A percentile compares a stretch with the other conserved stretches of the same genome.
phyloP scores from a whole-genome alignment of 2,329 filamentous ascomycete genomes.

The Coleophoma eucalyptorum region DNA sequence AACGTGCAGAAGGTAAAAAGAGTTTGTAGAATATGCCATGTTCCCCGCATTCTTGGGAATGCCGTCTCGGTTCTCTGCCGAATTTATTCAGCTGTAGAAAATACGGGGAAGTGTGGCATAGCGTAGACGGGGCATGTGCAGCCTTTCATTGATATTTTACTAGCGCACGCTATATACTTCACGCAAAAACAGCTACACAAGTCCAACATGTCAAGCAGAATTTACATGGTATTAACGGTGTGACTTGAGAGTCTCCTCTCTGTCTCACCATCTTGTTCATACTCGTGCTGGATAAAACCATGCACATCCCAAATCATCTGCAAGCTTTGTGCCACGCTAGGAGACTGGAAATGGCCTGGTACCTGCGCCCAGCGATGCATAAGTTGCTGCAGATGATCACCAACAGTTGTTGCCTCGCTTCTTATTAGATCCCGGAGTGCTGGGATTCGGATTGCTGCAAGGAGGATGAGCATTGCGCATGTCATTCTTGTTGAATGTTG shows the following conservation, averaged over 20 bases:
- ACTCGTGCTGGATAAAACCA: slow-evolving; percentile 34
- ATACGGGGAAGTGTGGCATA: too few relatives aligned
- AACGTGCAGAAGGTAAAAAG: too few relatives aligned
- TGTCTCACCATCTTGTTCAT: slow-evolving; percentile 12
- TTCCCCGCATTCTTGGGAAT: too few relatives aligned
- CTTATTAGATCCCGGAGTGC: slow-evolving; percentile 33
- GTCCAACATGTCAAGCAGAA: too few relatives aligned
- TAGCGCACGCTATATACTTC: too few relatives aligned
- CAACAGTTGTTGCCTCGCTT: slow-evolving; percentile 33
- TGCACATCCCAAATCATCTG: slow-evolving; percentile 41
- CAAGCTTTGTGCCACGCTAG: slow-evolving; percentile 43
- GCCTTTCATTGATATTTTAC: too few relatives aligned
- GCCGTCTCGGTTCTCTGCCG: too few relatives aligned
- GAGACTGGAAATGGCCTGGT: slow-evolving; percentile 33
- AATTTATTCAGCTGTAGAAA: too few relatives aligned
- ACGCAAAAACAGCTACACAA: too few relatives aligned
- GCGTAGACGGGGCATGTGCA: too few relatives aligned
- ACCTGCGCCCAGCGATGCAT: slow-evolving; percentile 39
- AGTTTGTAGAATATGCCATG: too few relatives aligned
- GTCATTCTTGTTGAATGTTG: slow-evolving; percentile 35
- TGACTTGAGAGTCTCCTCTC: neutral
- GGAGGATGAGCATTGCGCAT: slow-evolving; percentile 42
- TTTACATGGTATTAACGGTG: too few relatives aligned
- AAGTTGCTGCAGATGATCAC: slow-evolving; percentile 35
- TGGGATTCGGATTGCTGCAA: slow-evolving; percentile 39